phyloP scores from a whole-genome alignment of 2,329 filamentous ascomycete species.

The Fusarium nurragi region DNA sequence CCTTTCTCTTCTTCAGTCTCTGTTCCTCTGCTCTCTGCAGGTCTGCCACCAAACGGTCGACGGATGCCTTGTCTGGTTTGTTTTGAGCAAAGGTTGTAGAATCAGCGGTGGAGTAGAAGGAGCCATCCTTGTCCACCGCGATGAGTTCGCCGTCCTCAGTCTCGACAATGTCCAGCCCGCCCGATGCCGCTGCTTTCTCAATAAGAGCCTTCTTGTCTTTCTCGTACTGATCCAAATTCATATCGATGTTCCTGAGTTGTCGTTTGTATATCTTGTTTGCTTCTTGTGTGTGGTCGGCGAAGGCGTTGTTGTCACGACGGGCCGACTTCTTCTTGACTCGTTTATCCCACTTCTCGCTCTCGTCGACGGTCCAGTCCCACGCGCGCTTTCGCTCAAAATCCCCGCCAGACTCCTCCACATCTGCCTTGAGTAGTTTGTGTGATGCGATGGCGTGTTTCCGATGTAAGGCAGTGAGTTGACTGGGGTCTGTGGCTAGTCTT shows the following conservation, averaged over 20 bases:
- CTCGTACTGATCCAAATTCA: conserved; percentile 86
- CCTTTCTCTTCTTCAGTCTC: conserved; percentile 84
- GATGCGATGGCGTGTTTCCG: conserved; percentile 88
- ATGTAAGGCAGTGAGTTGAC: conserved; percentile 78
- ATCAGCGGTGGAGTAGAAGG: conserved; percentile 90
- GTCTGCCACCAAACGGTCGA: conserved; percentile 88
- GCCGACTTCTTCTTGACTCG: conserved; percentile 85
- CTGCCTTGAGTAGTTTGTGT: conserved; percentile 92
- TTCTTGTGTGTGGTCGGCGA: conserved; percentile 88
- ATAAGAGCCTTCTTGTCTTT: conserved; percentile 85
- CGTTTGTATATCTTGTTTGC: conserved; percentile 94
- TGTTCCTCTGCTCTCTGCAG: conserved; percentile 88
- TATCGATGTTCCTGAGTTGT: conserved; percentile 79
- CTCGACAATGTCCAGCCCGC: conserved; percentile 92
- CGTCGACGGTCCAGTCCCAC: conserved; percentile 98
- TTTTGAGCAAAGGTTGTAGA: conserved; percentile 83
- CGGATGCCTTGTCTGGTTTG: conserved; percentile 84
- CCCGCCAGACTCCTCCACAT: conserved; percentile 83
- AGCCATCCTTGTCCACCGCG: conserved; percentile 89
- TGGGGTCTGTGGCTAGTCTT: conserved; percentile 79
- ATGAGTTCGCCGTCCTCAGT: conserved; percentile 95
- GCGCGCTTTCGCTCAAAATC: conserved; percentile 98
- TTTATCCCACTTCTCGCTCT: conserved; percentile 93
- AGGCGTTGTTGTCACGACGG: conserved; percentile 85
- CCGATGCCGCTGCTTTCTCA: conserved; percentile 83